Evolutionary conservation across 768 basidiomycete genomes (phyloP).

Genomic region (Pisolithus marmoratus): DNA sequence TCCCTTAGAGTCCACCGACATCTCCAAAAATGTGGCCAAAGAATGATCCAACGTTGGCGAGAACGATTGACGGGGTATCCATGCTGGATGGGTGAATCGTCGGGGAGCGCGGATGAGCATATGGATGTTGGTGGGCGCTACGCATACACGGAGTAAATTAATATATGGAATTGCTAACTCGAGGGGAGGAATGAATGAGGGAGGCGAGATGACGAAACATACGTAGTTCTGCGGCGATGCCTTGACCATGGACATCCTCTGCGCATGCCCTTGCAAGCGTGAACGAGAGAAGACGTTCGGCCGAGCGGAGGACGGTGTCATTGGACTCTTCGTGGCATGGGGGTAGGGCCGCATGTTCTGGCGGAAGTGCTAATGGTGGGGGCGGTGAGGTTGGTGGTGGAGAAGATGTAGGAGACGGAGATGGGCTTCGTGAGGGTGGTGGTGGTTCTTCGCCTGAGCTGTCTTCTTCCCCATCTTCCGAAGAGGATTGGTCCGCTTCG

Average conservation of each 20-base stretch:
- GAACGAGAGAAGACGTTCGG: slow-evolving; percentile 40
- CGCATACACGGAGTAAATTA: not conserved
- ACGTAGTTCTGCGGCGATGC: slow-evolving; percentile 39
- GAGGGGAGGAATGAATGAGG: not conserved
- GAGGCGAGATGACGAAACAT: slow-evolving; percentile 2
- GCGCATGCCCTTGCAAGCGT: slow-evolving; percentile 40
- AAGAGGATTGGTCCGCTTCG: not conserved
- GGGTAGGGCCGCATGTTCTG: not conserved
- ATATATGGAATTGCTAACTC: not conserved
- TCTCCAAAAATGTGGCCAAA: slow-evolving; percentile 31
- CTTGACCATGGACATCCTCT: slow-evolving; percentile 30
- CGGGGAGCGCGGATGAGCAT: slow-evolving; percentile 43
- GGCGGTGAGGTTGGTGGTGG: slow-evolving; percentile 19
- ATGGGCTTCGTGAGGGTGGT: slow-evolving; percentile 22
- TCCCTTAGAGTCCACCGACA: slow-evolving; percentile 9
- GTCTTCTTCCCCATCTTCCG: not conserved
- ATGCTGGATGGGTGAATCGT: slow-evolving; percentile 40
- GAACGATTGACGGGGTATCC: slow-evolving; percentile 42
- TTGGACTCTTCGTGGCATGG: slow-evolving; percentile 31
- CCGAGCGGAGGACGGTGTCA: slow-evolving; percentile 13
- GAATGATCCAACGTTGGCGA: slow-evolving; percentile 31
- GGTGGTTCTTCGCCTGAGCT: slow-evolving; percentile 5
- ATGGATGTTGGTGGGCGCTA: slow-evolving; percentile 45
- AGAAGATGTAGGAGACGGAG: slow-evolving; percentile 23
- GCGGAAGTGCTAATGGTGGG: not conserved